A percentile compares a stretch with the other conserved stretches of the same genome.
Conservation (phyloP, 495 filamentous ascomycete genomes). For the Monascus purpureus region DNA sequence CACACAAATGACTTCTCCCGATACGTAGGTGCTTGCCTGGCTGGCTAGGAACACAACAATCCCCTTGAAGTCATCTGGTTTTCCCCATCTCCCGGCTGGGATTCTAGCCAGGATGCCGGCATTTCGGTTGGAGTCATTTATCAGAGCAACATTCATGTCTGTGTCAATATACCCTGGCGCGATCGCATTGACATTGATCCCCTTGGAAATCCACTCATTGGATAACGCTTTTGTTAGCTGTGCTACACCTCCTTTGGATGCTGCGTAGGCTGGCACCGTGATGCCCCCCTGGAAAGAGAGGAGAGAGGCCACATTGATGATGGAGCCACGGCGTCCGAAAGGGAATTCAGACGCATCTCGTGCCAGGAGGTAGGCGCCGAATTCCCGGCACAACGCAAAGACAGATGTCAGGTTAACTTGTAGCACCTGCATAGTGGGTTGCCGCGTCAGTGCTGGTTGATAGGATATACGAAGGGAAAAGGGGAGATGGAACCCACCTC, state of each 20-base stretch:
- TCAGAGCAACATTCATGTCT: constrained; percentile 80
- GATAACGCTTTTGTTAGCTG: constrained; percentile 79
- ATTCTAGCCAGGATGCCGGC: constrained; percentile 69
- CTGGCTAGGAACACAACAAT: constrained; percentile 66
- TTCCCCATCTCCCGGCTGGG: constrained; percentile 76
- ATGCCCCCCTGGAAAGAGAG: constrained; percentile 85
- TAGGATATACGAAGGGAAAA: no score
- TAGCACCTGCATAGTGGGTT: constrained; percentile 38
- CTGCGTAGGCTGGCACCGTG: constrained; percentile 83
- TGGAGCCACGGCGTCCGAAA: constrained; percentile 48
- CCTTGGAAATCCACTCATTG: constrained; percentile 72
- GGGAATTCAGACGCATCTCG: constrained; percentile 36
- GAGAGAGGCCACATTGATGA: constrained; percentile 78
- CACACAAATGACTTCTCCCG: constrained; percentile 65
- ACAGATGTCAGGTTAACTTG: constrained; percentile 75
- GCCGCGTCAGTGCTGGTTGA: no score
- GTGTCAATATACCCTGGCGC: constrained; percentile 78
- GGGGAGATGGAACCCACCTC: constrained; percentile 37
- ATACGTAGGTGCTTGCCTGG: constrained; percentile 65
- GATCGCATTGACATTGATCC: constrained; percentile 70
- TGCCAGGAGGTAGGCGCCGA: constrained; percentile 69
- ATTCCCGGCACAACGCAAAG: constrained; percentile 71
- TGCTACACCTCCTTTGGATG: constrained; percentile 73
- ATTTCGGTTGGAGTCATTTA: constrained; percentile 54
- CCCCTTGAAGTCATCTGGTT: constrained; percentile 81